Evolutionary conservation across 306 rosid genomes (phyloP).

Genomic region (Prosopis cineraria): DNA sequence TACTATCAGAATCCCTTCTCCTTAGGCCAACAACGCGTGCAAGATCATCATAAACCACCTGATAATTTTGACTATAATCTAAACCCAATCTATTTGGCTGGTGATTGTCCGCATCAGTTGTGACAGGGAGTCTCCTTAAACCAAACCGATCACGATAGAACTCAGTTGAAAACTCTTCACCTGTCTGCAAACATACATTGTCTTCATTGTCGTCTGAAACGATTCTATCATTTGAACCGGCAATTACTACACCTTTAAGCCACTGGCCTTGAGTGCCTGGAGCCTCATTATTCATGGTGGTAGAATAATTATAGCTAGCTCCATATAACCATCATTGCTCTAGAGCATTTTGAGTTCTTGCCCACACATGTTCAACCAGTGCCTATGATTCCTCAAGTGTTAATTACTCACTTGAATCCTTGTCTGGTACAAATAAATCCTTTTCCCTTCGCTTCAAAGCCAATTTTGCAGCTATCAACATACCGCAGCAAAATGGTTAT

Average conservation of each 20-base stretch:
- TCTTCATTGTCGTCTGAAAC: conserved; percentile 39
- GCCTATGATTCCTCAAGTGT: conserved; percentile 13
- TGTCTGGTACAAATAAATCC: conserved; percentile 11
- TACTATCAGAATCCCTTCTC: conserved; percentile 51
- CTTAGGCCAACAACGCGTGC: conserved; percentile 43
- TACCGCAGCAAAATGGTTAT: background rate
- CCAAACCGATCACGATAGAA: conserved; percentile 72
- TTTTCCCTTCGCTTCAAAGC: conserved; percentile 23
- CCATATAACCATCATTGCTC: conserved; percentile 33
- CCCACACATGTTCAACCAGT: conserved; percentile 6
- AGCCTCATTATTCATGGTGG: conserved; percentile 70
- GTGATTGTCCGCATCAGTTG: conserved; percentile 46
- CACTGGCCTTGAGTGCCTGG: conserved; percentile 44
- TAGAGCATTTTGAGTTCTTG: conserved; percentile 25
- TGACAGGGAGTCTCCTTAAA: conserved; percentile 53
- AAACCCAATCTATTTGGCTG: conserved; percentile 47
- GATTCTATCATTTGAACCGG: conserved; percentile 36
- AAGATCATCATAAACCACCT: conserved; percentile 52
- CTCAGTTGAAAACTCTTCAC: conserved; percentile 86
- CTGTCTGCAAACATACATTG: conserved; percentile 71
- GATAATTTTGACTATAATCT: conserved; percentile 42
- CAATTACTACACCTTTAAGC: conserved; percentile 36
- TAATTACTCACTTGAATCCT: background rate
- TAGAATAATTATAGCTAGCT: conserved; percentile 34
- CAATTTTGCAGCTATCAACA: background rate